Conservation (phyloP, 177 flowering plant species). For the Vitis hybrid region DNA sequence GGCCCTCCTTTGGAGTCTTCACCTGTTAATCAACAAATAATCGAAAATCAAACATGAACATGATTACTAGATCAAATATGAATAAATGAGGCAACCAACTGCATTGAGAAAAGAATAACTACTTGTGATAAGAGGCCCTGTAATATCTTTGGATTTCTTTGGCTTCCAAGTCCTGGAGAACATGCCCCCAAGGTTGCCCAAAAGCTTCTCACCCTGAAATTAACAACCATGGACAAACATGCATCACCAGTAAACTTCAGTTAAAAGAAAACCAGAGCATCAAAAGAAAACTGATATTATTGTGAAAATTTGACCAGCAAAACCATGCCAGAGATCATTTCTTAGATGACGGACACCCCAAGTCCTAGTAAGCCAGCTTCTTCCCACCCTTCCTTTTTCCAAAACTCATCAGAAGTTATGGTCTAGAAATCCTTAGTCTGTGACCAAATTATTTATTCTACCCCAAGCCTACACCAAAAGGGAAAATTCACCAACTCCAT, state of each 20-base stretch:
- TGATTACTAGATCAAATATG: not conserved
- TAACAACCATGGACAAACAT: not conserved
- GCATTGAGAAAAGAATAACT: conserved; percentile 30
- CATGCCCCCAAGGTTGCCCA: conserved; percentile 85
- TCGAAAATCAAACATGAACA: not conserved
- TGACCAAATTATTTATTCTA: too few species aligned
- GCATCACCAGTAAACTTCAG: not conserved
- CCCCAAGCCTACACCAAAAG: too few species aligned
- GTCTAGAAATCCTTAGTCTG: too few species aligned
- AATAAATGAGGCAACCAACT: not conserved
- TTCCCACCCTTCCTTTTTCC: too few species aligned
- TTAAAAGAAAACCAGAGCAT: too few species aligned
- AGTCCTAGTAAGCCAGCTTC: too few species aligned
- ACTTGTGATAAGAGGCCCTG: conserved; percentile 55
- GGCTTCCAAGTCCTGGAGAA: conserved; percentile 95
- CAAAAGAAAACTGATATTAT: too few species aligned
- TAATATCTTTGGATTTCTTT: conserved; percentile 62
- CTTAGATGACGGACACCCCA: too few species aligned
- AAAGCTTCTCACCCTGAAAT: conserved; percentile 60
- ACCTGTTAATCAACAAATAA: conserved; percentile 36
- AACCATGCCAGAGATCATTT: too few species aligned
- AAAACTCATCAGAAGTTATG: too few species aligned
- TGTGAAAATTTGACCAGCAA: too few species aligned
- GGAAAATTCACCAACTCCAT: too few species aligned
- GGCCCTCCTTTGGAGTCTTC: conserved; percentile 23